Conservation (phyloP, 1,284 basidiomycete species). For the Ustilago bromivora region DNA sequence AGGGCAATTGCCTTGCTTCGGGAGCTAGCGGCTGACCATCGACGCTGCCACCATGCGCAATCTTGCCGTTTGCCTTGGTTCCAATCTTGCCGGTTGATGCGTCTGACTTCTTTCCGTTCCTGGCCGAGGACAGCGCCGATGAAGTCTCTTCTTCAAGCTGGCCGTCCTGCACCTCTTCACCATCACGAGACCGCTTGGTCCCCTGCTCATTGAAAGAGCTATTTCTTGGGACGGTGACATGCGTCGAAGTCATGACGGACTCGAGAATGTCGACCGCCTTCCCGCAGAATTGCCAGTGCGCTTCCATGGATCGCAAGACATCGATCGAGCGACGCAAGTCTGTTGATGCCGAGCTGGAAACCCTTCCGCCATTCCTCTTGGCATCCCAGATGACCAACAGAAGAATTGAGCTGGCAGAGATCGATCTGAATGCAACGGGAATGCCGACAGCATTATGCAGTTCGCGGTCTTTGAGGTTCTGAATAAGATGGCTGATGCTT, state of each 20-base stretch:
- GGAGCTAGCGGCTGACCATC: constrained; percentile 22
- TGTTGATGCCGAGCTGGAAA: constrained; percentile 50
- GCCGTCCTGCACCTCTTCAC: constrained; percentile 19
- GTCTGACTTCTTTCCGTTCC: not conserved
- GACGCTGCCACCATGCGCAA: constrained; percentile 11
- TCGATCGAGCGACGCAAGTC: constrained; percentile 59
- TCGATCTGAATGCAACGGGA: constrained; percentile 31
- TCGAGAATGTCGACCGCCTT: constrained; percentile 51
- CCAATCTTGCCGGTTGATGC: not conserved
- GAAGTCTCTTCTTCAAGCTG: constrained; percentile 9
- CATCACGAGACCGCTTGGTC: constrained; percentile 34
- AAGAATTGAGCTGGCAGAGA: constrained; percentile 49
- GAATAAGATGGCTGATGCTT: constrained; percentile 55
- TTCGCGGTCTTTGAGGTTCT: constrained; percentile 45
- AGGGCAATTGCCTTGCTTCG: constrained; percentile 37
- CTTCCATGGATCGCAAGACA: constrained; percentile 49
- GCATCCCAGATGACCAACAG: constrained; percentile 59
- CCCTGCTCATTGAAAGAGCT: constrained; percentile 34
- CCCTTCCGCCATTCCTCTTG: constrained; percentile 48
- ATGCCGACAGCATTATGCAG: constrained; percentile 34
- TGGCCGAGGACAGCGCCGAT: not conserved
- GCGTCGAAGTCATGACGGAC: constrained; percentile 45
- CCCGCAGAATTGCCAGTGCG: constrained; percentile 53
- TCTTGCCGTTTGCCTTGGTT: constrained; percentile 8
- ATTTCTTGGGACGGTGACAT: constrained; percentile 29